Evolutionary conservation across 768 basidiomycete genomes (phyloP).

Genomic region (Suillus plorans): DNA sequence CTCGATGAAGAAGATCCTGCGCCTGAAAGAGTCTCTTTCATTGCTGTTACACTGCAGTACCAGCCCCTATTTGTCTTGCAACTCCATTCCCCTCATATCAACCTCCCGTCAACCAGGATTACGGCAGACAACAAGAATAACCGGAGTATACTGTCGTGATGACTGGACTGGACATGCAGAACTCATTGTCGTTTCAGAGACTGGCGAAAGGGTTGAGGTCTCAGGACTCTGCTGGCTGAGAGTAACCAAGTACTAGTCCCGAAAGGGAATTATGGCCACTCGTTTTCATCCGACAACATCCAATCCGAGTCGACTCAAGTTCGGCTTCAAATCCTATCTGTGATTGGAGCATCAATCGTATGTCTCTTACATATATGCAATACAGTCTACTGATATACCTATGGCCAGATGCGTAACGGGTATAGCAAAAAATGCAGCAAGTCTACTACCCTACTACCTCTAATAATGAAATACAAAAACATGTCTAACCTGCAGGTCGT

Average conservation of each 20-base stretch:
- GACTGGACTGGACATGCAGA: conserved; percentile 47
- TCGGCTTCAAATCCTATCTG: neutral
- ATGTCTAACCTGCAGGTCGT: neutral
- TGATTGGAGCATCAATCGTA: neutral
- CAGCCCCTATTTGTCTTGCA: no score
- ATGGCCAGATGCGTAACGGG: neutral
- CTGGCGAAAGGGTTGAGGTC: neutral
- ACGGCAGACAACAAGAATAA: no score
- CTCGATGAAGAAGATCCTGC: no score
- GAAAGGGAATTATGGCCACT: neutral
- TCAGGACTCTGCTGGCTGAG: no score
- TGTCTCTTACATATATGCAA: neutral
- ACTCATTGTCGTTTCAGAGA: conserved; percentile 40
- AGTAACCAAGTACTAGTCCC: neutral
- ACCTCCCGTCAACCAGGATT: no score
- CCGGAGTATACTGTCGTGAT: conserved; percentile 62
- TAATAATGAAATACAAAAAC: neutral
- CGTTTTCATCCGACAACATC: neutral
- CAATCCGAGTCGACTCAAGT: neutral
- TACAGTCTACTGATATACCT: neutral
- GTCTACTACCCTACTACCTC: no score
- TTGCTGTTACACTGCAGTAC: no score
- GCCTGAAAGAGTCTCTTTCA: no score
- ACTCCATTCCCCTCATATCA: no score
- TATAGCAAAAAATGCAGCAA: neutral